Base-by-base conservation (phyloP, 2,329 filamentous ascomycete genomes). In the Ascochyta pisi region DNA sequence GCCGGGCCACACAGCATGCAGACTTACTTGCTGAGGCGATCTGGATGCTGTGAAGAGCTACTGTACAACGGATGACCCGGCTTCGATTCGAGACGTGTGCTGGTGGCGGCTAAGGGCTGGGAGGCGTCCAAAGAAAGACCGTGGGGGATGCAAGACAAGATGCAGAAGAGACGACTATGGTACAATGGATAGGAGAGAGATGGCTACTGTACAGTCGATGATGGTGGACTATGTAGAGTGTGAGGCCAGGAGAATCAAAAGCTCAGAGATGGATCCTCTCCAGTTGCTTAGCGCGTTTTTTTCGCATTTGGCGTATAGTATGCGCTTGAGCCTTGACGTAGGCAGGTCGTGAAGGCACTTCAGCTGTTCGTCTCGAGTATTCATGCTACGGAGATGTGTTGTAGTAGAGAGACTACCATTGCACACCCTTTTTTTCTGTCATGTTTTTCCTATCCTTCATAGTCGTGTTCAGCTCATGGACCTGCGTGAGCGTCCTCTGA, bases 91-190 rank as follows among this genome's bases (percentile, higher is more conserved):
- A 47, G 23, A 9, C 46, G 40, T 42, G 43, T 15, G 44, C 19
- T 19, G 24, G 44, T 54, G 38, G 53, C 58, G 52, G 50, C 58
- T 39, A 45, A 41, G 57, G 57, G 37, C 52, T 33, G 12, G 54
- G 58, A 33, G 57, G 50, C 48, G 57, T 61, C 60, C 78, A 80
- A 45, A 50, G 62, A 81, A 43, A 52, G 64, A 62, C 65, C 54
- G 58, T 61, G 53, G 60, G 70, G 62, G 66, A 62, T 68, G 63
- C 66, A 67, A 66, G 58, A 60, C 64, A 67, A 59, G 58, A 63
- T 63, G 56, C 54, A 54, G 57, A 52, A 46, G 16, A 58, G 55
- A 66, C 37, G 55, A 51, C 45, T 74, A 69, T 69, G 50, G 55
- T 69, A 69, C 70, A 73, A 62, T 58, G 49, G 61, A 58, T 37